These are phyloP conservation scores for Berkeleyomyces rouxiae DNA, from an alignment of 2,329 filamentous ascomycete genomes.

Conservation along the genomic window DNA sequence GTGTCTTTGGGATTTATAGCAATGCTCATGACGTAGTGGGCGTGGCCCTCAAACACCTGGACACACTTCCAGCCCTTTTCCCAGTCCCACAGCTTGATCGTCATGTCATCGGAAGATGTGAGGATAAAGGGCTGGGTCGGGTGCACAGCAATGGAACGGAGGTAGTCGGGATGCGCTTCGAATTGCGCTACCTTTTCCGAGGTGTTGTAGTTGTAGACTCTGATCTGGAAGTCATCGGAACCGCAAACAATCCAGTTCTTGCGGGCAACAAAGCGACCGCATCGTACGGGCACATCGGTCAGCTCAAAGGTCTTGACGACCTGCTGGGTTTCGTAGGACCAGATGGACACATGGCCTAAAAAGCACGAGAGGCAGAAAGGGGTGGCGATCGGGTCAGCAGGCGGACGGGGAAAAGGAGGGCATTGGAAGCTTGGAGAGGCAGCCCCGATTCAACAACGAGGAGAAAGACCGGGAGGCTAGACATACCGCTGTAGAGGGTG, in stretches of 20 bases:
- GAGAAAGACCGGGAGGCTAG: not conserved
- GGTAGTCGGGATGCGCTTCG: slow-evolving; percentile 96
- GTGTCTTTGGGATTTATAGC: slow-evolving; percentile 97
- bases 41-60: slow-evolving; percentile 89
- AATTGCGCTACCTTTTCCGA: slow-evolving; percentile 96
- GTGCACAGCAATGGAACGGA: slow-evolving; percentile 89
- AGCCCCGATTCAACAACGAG: not conserved
- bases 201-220: slow-evolving; percentile 98
- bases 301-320: slow-evolving; percentile 99
- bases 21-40: slow-evolving; percentile 90
- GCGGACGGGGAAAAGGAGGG: slow-evolving; percentile 12
- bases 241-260: slow-evolving; percentile 99
- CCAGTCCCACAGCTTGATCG: slow-evolving; percentile 98
- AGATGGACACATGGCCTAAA: slow-evolving; percentile 91
- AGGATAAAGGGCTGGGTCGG: slow-evolving; percentile 90
- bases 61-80: slow-evolving; percentile 97
- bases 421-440: slow-evolving; percentile 3
- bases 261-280: slow-evolving; percentile 85
- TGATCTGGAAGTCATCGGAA: slow-evolving; percentile 74
- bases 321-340: slow-evolving; percentile 92
- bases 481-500: slow-evolving; percentile 81
- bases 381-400: not conserved
- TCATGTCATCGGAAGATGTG: slow-evolving; percentile 96
- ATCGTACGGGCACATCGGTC: slow-evolving; percentile 92
- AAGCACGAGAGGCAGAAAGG: not conserved